Percentiles rank a stretch among this genome's conserved stretches.
phyloP scores from a whole-genome alignment of 2,329 filamentous ascomycete species.

The Pezicula carpinea region DNA sequence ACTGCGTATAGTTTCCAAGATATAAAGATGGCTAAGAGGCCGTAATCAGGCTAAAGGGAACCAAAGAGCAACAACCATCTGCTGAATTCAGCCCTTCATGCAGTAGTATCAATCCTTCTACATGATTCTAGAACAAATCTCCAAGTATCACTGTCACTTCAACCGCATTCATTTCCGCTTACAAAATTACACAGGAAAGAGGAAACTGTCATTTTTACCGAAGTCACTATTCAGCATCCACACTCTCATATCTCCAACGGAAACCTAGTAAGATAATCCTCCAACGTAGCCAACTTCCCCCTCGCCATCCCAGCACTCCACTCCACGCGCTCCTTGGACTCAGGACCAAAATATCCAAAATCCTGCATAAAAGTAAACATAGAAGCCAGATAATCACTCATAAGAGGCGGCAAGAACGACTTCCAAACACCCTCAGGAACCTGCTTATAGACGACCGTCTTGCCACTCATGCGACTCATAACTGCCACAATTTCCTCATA shows the following conservation, averaged over 20 bases:
- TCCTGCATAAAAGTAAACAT: conserved; percentile 21
- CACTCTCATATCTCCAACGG: neutral
- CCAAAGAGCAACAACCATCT: too few species aligned
- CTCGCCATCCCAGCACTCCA: conserved; percentile 24
- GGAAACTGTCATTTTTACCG: too few species aligned
- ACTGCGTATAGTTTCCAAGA: too few species aligned
- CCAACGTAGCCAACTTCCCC: conserved; percentile 26
- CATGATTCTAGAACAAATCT: too few species aligned
- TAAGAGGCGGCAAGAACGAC: conserved; percentile 5
- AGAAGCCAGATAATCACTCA: conserved; percentile 9
- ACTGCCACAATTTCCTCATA: neutral
- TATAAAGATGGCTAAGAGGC: too few species aligned
- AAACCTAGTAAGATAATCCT: conserved; percentile 26
- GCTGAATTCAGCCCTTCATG: too few species aligned
- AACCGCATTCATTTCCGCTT: too few species aligned
- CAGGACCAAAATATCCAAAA: conserved; percentile 31
- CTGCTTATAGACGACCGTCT: conserved; percentile 5
- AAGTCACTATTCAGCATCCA: too few species aligned
- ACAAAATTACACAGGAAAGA: too few species aligned
- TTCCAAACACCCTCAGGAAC: neutral
- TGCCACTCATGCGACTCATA: neutral
- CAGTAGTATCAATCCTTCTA: too few species aligned
- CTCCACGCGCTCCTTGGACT: conserved; percentile 23
- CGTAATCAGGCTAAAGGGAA: too few species aligned
- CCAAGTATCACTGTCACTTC: too few species aligned